These are phyloP conservation scores for Ceratocystis eucalypticola DNA, from an alignment of 2,329 filamentous ascomycete genomes.

Conservation along the genomic window DNA sequence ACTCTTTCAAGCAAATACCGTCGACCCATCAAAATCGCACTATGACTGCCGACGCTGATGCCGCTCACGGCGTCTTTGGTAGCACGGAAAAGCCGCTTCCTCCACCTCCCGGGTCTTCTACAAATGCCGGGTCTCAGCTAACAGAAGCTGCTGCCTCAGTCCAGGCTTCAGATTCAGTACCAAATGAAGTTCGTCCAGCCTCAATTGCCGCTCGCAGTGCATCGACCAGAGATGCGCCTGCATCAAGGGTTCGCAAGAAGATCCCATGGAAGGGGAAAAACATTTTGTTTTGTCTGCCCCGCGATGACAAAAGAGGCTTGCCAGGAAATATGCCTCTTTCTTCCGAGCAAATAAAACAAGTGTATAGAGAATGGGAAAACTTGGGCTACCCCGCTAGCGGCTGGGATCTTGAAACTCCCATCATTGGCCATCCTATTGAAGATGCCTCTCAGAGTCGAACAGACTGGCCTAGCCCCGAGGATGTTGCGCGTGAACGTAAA, in stretches of 20 bases:
- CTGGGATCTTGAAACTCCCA: conserved; percentile 49
- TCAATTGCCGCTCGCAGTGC: conserved; percentile 27
- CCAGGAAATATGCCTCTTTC: conserved; percentile 41
- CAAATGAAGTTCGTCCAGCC: conserved; percentile 8
- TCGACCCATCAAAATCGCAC: conserved; percentile 11
- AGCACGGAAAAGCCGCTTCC: conserved; percentile 17
- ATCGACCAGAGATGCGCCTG: conserved; percentile 30
- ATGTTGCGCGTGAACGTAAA: conserved; percentile 43
- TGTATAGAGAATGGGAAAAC: conserved; percentile 53
- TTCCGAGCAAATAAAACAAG: conserved; percentile 42
- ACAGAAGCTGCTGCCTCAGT: neutral
- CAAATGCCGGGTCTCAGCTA: neutral
- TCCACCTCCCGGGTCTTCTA: neutral
- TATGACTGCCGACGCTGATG: conserved; percentile 14
- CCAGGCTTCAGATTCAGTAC: neutral
- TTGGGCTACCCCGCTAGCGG: conserved; percentile 55
- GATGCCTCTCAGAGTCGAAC: conserved; percentile 49
- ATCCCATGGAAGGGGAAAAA: conserved; percentile 63
- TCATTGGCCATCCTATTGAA: conserved; percentile 27
- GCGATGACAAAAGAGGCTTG: conserved; percentile 51
- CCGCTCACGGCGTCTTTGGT: neutral
- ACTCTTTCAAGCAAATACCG: neutral
- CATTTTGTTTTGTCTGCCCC: conserved; percentile 56
- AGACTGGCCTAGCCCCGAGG: conserved; percentile 51
- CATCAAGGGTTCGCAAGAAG: conserved; percentile 54